Percentiles rank a stretch among this genome's conserved stretches.
These are phyloP conservation scores for Aegilops tauschii DNA, from an alignment of 176 grass and related monocot species.

Conservation along the genomic window DNA sequence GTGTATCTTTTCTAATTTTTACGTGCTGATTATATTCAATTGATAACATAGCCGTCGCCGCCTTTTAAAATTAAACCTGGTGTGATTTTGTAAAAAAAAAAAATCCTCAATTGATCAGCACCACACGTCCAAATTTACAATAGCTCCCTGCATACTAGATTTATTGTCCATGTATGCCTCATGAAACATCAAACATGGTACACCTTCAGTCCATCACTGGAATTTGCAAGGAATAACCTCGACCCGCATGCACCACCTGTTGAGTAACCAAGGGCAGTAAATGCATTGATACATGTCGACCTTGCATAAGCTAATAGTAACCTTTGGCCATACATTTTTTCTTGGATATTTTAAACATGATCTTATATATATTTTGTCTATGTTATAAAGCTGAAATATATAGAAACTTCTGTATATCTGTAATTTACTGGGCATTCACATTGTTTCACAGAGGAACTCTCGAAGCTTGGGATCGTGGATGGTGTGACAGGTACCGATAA, in stretches of 20 bases:
- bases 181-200: neutral
- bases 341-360: neutral
- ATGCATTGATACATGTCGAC: neutral
- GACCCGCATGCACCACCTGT: neutral
- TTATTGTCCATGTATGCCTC: neutral
- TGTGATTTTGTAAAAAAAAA: neutral
- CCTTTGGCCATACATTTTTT: neutral
- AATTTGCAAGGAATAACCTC: neutral
- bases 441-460: constrained; percentile 76
- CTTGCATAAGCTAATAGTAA: neutral
- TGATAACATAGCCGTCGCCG: neutral
- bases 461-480: constrained; percentile 75
- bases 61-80: neutral
- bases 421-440: constrained; percentile 24
- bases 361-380: neutral
- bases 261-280: neutral
- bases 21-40: neutral
- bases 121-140: neutral
- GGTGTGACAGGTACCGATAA: constrained; percentile 67
- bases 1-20: neutral
- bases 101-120: neutral
- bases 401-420: constrained; percentile 17
- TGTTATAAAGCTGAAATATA: constrained; percentile 28
- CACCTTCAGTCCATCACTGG: neutral
- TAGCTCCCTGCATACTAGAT: neutral